Conservation (phyloP, 139 green algal genomes). For the Pycnococcus provasolii region DNA sequence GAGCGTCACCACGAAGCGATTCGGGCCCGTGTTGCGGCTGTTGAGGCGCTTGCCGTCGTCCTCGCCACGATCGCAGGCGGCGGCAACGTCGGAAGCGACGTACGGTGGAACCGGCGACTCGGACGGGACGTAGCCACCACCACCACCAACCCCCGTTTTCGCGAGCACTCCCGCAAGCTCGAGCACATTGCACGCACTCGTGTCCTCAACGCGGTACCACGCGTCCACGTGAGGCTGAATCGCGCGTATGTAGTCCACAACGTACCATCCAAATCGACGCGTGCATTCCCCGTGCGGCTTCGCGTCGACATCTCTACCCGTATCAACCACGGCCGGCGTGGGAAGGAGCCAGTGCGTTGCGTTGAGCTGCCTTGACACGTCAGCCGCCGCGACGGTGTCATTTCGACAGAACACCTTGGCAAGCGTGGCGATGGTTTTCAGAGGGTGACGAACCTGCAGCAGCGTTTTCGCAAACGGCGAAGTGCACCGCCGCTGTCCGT, state of each 20-base stretch:
- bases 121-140: no score
- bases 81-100: no score
- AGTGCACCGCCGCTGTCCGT: background rate
- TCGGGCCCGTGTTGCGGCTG: no score
- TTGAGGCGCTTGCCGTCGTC: no score
- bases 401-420: background rate
- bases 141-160: no score
- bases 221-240: background rate
- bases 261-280: background rate
- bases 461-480: background rate
- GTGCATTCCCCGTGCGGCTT: background rate
- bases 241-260: slow-evolving; percentile 2
- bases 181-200: slow-evolving; percentile 5
- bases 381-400: background rate
- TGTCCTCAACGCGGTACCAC: slow-evolving; percentile 18
- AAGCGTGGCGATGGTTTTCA: background rate
- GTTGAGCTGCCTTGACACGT: background rate
- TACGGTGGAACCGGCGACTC: no score
- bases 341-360: background rate
- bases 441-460: slow-evolving; percentile 13
- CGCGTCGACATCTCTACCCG: background rate
- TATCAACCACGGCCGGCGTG: background rate
- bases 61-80: no score
- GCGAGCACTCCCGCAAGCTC: background rate
- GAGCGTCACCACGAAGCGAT: no score